Conservation (phyloP, 2,329 filamentous ascomycete species). For the Aspergillus sclerotialis region DNA sequence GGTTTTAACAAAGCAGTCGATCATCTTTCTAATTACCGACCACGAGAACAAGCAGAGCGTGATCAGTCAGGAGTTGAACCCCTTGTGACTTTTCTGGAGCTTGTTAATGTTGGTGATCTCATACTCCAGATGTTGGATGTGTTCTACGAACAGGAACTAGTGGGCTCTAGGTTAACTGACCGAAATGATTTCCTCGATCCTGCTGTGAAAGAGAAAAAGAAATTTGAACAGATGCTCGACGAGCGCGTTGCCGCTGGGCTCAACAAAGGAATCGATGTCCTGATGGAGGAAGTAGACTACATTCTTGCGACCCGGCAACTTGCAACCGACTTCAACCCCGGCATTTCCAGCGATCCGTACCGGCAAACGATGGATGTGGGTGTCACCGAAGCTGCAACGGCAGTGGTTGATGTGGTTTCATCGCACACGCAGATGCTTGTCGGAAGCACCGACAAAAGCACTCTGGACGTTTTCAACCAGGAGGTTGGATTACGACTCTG, state of each 20-base stretch:
- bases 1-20: conserved; percentile 90
- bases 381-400: conserved; percentile 69
- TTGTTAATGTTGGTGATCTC: conserved; percentile 95
- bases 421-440: conserved; percentile 88
- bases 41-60: conserved; percentile 61
- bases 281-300: conserved; percentile 98
- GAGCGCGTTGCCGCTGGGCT: conserved; percentile 91
- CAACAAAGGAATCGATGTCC: conserved; percentile 94
- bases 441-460: conserved; percentile 94
- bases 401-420: conserved; percentile 77
- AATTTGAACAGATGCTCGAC: conserved; percentile 97
- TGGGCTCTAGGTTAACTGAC: conserved; percentile 73
- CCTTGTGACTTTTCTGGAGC: conserved; percentile 88
- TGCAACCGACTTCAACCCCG: conserved; percentile 85
- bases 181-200: conserved; percentile 92
- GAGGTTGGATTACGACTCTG: conserved; percentile 93
- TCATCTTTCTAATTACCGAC: conserved; percentile 86
- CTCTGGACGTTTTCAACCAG: conserved; percentile 97
- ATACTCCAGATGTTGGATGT: conserved; percentile 99
- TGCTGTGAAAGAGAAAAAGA: conserved; percentile 90
- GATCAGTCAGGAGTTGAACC: conserved; percentile 72
- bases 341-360: conserved; percentile 26
- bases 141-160: conserved; percentile 93
- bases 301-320: conserved; percentile 81
- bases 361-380: conserved; percentile 43